phyloP scores from a whole-genome alignment of 306 rosid genomes.

The Clitoria ternatea region DNA sequence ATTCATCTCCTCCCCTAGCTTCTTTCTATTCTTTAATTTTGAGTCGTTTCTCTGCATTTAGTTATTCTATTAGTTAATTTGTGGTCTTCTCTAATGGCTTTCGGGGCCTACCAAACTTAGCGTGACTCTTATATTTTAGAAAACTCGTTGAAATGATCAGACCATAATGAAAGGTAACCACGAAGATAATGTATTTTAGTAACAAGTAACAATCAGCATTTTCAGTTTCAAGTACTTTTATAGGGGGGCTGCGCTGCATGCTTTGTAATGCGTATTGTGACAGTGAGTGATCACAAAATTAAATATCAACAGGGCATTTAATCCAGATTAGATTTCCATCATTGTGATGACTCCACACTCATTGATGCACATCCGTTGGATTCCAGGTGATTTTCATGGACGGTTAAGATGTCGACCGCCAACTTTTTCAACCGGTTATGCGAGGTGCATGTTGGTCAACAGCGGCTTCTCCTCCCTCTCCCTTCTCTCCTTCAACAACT shows the following conservation, averaged over 20 bases:
- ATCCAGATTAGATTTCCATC: no score
- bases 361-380: no score
- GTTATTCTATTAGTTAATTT: slow-evolving; percentile 3
- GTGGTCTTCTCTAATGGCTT: slow-evolving; percentile 25
- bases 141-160: not conserved
- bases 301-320: no score
- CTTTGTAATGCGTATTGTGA: not conserved
- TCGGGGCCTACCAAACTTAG: slow-evolving; percentile 25
- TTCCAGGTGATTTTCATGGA: no score
- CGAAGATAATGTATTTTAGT: slow-evolving; percentile 37
- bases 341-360: no score
- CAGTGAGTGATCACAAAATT: not conserved
- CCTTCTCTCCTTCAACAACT: no score
- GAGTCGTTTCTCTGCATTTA: not conserved
- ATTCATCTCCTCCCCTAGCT: not conserved
- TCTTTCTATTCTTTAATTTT: not conserved
- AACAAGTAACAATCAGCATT: slow-evolving; percentile 11
- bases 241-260: slow-evolving; percentile 14
- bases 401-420: no score
- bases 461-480: no score
- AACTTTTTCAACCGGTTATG: no score
- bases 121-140: slow-evolving; percentile 4
- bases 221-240: not conserved
- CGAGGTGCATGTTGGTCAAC: no score
- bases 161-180: slow-evolving; percentile 20